Base-by-base conservation (phyloP, 202 grass and related monocot species). In the Elaeis oleifera region DNA sequence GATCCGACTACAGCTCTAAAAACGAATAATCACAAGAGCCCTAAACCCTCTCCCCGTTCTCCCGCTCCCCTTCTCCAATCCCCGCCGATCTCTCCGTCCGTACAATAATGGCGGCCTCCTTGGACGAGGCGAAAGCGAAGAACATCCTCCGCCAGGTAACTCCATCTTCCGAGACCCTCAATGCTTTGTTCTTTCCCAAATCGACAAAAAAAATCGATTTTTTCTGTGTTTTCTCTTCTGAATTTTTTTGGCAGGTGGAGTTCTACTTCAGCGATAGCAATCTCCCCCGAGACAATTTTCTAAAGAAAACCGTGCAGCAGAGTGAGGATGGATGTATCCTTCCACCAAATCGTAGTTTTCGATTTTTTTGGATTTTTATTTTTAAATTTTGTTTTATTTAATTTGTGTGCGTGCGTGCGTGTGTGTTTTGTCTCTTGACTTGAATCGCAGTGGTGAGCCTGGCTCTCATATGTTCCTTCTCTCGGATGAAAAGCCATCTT, bases 191-290 rank as follows among this genome's bases (percentile, higher is more conserved):
- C 36, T 39, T 39, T 39, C 36, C 9, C 36, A 39, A 39, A 13
- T 39, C 13, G 36, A 8, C 36, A 1, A 11, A 39, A 11, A 39
- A 39, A 11, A 2, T 39, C 36, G 36, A 39, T 23, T 63, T 18
- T 18, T 52, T 48, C n/a, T 74, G 20, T 6, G 24, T 36, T 17
- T 25, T 32, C 22, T 25, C 26, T 52, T 54, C 4, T 6, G n/a
- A 23, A 22, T 68, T 69, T 52, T 39, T 61, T 22, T 67, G 53
- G 19, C 49, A 97, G 88, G 94, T 89, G 50, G 94, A 99, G 59
- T 99, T 99, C 49, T 99, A 99, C 63, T 92, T 99, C 68, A 86
- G 94, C 57, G 88, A 99, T 27, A 92, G 88, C 75, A 99, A 99
- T 72, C 78, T 99, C 2, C 85, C 94, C n/a, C 83, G 82, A 18